Base-by-base conservation (phyloP, 371 early-diverging fungal genomes). In the Actinomortierella wolfii region DNA sequence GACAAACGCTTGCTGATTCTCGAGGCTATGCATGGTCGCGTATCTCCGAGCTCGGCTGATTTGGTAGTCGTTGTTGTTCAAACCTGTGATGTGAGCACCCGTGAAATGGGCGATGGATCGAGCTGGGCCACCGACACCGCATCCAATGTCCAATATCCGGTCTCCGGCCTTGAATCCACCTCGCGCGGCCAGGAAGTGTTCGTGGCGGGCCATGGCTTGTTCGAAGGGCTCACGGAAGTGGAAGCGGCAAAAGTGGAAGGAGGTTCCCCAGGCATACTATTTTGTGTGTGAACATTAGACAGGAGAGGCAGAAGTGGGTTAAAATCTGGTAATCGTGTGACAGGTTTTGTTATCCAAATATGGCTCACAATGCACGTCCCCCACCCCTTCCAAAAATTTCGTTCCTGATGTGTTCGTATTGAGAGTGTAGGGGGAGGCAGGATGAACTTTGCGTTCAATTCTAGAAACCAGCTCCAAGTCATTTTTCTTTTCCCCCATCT, bases 41-140 rank as follows among this genome's bases (percentile, higher is more conserved):
- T 95, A 90, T 49, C 86, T 82, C 17, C 67, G 75, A 55, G 93
- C 94, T 21, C 95, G 85, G 65, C 88, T 78, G 48, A 96, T 82
- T 80, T 97, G 97, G 73, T 96, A 96, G 48, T 91, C 92, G 75
- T 96, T 97, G 86, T 96, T 97, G 82, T 97, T 97, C 53, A 97
- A 77, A 18, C 96, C 96, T 15, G 91, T 92, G 59, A 97, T 80
- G 64, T 90, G 89, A 39, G 95, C 94, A 29, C 94, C 96, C 21
- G 92, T 86, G 68, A 95, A 92, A 64, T 89, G 87, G 56, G 89
- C 87, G 69, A 95, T 92, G 67, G 95, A 95, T 57, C 97, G 90
- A 42, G 94, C 89, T 20, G 97, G 97, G 15, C 97, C 97, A 67
- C 97, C 94, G 42, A 94, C 94, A 68, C 96, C 95, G 71, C 95